Evolutionary conservation across 75 land plant species (phyloP), one percentile per base, ranked within the genome.

Genomic region (Pseudotsuga menziesii): DNA sequence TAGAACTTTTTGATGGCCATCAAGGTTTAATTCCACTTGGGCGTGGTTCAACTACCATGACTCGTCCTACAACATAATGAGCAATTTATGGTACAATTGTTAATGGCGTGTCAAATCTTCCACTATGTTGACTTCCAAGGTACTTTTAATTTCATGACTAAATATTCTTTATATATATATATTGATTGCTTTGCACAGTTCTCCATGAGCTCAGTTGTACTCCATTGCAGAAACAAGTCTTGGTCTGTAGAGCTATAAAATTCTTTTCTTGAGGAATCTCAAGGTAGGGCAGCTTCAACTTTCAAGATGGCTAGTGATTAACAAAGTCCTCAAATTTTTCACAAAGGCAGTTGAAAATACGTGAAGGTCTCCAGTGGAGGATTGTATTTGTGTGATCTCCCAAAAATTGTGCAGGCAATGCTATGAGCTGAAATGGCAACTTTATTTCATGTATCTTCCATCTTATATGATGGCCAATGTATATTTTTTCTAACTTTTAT

Each of bases 1-100:
- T 29, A 29, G 32, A 29, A 29, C 32, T 29, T 29, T 29, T 29
- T 29, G 32, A 29, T 29, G 81, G 74, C 35, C 78, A 75, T 29
- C 89, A 56, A 0, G 87, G 82, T 61, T 58, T 83, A 56, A 35
- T 78, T 57, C 87, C 87, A 14, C 72, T 61, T 11, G 92, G 92
- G 25, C 89, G 92, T n/a, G 89, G 92, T 32, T 73, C 80, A 73
- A 85, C 89, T 26, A 87, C 89, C 12, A 90, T 87, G 92, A 90
- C 92, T 58, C 75, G 85, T n/a, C 92, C 92, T 48, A 90, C 92
- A 79, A 87, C 92, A 71, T 90, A 82, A 90, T 25, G 35, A 57
- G 3, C 22, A 29, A 20, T 67, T 39, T 67, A 67, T 6, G 1
- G 72, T 20, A 36, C 17, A 67, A 39, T 11, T 29, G 48, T 32